Conservation (phyloP, 768 basidiomycete species). For the Lactarius quietus region DNA sequence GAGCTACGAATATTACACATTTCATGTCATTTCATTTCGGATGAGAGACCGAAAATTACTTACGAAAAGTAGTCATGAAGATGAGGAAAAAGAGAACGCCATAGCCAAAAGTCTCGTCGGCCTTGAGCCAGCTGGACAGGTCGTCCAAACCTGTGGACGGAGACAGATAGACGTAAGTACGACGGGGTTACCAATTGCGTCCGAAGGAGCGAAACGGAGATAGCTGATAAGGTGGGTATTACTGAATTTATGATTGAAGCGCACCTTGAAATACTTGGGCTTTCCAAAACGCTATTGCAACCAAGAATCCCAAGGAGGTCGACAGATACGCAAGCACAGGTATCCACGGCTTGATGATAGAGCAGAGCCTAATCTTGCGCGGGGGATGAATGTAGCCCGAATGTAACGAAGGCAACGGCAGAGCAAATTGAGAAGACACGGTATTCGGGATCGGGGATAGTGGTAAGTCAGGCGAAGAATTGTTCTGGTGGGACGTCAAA, state of each 20-base stretch:
- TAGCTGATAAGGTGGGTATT: constrained; percentile 15
- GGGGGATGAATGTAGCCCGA: constrained; percentile 24
- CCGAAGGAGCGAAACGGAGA: constrained; percentile 19
- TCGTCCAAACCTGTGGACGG: constrained; percentile 65
- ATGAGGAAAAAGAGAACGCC: constrained; percentile 77
- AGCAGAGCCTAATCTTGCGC: constrained; percentile 32
- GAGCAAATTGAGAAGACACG: constrained; percentile 18
- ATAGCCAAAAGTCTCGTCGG: constrained; percentile 69
- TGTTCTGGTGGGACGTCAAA: constrained; percentile 3
- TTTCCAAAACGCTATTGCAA: constrained; percentile 82
- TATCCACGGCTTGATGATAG: constrained; percentile 67
- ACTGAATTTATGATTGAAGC: constrained; percentile 31
- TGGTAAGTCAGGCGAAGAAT: constrained; percentile 2
- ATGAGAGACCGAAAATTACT: constrained; percentile 35
- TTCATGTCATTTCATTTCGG: constrained; percentile 18
- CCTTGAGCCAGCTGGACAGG: constrained; percentile 73
- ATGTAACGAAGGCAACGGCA: constrained; percentile 25
- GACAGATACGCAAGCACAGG: constrained; percentile 74
- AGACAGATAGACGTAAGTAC: constrained; percentile 22
- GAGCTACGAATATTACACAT: constrained; percentile 47
- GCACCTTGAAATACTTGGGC: constrained; percentile 76
- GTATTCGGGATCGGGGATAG: constrained; percentile 9
- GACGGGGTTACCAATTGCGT: constrained; percentile 6
- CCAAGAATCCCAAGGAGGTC: constrained; percentile 72
- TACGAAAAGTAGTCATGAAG: constrained; percentile 85